Percentiles rank a stretch among this genome's conserved stretches.
Conservation (phyloP, 2,329 filamentous ascomycete species). For the Aspergillus candidus region DNA sequence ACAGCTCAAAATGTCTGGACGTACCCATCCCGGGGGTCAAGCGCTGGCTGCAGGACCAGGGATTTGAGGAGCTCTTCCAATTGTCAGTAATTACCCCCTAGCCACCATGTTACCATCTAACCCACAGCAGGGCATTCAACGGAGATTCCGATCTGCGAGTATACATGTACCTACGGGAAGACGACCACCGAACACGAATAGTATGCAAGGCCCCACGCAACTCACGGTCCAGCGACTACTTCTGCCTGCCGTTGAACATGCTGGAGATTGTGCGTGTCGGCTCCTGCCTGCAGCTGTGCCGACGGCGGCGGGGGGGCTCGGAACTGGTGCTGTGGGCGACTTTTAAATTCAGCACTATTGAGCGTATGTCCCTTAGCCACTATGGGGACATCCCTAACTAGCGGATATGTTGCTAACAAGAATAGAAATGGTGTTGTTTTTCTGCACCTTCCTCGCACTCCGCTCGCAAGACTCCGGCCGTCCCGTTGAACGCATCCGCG, state of each 20-base stretch:
- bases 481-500: slow-evolving; percentile 38
- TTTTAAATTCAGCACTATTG: slow-evolving; percentile 50
- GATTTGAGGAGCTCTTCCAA: slow-evolving; percentile 34
- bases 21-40: slow-evolving; percentile 23
- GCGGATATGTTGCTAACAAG: slow-evolving; percentile 1
- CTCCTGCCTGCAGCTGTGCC: slow-evolving; percentile 37
- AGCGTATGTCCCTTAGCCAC: slow-evolving; percentile 36
- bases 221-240: slow-evolving; percentile 37
- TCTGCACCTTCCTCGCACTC: slow-evolving; percentile 52
- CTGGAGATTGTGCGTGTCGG: slow-evolving; percentile 34
- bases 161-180: slow-evolving; percentile 47
- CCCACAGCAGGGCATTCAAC: slow-evolving; percentile 42
- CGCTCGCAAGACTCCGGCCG: slow-evolving; percentile 49
- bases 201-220: slow-evolving; percentile 45
- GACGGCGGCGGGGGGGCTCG: slow-evolving; percentile 29
- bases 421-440: slow-evolving; percentile 52
- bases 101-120: background rate
- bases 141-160: slow-evolving; percentile 40
- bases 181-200: slow-evolving; percentile 49
- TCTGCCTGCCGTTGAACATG: slow-evolving; percentile 48
- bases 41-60: slow-evolving; percentile 25
- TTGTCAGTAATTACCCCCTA: slow-evolving; percentile 25
- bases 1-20: slow-evolving; percentile 34
- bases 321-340: slow-evolving; percentile 48
- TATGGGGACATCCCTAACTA: background rate